Evolutionary conservation across 208 protist species (phyloP), one percentile per base, ranked within the genome.

Genomic region (Crithidia sp.): DNA sequence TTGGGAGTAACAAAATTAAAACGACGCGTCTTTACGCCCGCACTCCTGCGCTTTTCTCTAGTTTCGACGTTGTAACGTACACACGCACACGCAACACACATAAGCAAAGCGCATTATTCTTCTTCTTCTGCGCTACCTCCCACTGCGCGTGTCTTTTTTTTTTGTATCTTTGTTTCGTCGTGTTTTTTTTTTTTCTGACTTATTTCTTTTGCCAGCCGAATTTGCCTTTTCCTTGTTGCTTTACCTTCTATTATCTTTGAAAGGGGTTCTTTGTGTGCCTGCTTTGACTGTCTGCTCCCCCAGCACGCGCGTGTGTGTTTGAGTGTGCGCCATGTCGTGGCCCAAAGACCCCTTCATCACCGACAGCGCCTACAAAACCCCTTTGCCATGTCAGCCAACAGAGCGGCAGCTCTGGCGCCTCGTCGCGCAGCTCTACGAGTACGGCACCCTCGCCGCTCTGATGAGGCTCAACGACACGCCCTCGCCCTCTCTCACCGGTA

Each of bases 321-420:
- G 12, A 12, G 50, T 55, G 37, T 56, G 4, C 14, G 36, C 39
- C 36, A 77, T 71, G 73, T 40, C 64, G 59, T 72, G 73, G 64
- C 65, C 70, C 28, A 71, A 57, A 17, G 69, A 76, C 12, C 63
- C 73, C 16, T 74, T 74, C 50, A 57, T 77, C 50, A 70, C 70
- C 3, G 79, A 84, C 12, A 45, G 70, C 50, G 36, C 41, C 65
- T 86, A 86, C 66, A 55, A 39, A 16, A 86, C 82, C 6, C 77
- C 82, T 10, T 50, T 76, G 41, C 82, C 82, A 17, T 71, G 58
- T 37, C 74, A 76, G 47, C 56, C 63, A 17, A 61, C 67, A 14
- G 82, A 86, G 63, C 43, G 67, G 55, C 63, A 73, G 14, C 68
- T 86, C 14, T 86, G 82, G 82, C 71, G 65, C 7, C 47, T 69